These are phyloP conservation scores for Candida alai DNA, from an alignment of 805 yeast genomes.

Conservation along the genomic window DNA sequence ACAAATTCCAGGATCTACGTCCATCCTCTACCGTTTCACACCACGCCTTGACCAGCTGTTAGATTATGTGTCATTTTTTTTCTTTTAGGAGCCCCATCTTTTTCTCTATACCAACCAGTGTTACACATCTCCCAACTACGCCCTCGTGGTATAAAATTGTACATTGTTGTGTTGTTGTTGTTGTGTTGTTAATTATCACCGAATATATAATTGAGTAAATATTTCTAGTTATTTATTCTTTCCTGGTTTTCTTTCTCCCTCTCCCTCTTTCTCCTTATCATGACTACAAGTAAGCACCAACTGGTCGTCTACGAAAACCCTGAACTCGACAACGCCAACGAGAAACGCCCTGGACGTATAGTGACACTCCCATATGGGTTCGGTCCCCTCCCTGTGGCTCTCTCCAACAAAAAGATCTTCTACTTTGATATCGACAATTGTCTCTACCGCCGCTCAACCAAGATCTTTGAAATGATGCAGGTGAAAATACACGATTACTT, in stretches of 20 bases:
- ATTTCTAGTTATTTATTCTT: background rate
- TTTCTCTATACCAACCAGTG: too few relatives aligned
- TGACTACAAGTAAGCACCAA: conserved; percentile 2
- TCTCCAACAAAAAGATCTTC: conserved; percentile 40
- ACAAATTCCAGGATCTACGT: too few relatives aligned
- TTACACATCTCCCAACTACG: too few relatives aligned
- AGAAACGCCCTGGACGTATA: conserved; percentile 14
- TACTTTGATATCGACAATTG: conserved; percentile 95
- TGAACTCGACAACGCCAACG: conserved; percentile 15
- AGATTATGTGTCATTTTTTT: too few relatives aligned
- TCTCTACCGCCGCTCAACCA: conserved; percentile 68
- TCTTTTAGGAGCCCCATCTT: too few relatives aligned
- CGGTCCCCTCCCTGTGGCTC: conserved; percentile 30
- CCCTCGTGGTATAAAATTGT: too few relatives aligned
- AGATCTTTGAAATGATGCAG: conserved; percentile 86
- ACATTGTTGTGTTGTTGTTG: background rate
- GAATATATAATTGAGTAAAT: background rate
- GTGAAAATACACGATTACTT: conserved; percentile 79
- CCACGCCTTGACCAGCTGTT: too few relatives aligned
- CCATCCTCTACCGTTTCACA: too few relatives aligned
- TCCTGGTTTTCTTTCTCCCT: background rate
- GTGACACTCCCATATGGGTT: conserved; percentile 28
- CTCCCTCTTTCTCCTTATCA: background rate
- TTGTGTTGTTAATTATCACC: background rate
- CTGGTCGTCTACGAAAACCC: conserved; percentile 21